Base-by-base conservation (phyloP, 805 yeast genomes). In the Dipodascus albidus region DNA sequence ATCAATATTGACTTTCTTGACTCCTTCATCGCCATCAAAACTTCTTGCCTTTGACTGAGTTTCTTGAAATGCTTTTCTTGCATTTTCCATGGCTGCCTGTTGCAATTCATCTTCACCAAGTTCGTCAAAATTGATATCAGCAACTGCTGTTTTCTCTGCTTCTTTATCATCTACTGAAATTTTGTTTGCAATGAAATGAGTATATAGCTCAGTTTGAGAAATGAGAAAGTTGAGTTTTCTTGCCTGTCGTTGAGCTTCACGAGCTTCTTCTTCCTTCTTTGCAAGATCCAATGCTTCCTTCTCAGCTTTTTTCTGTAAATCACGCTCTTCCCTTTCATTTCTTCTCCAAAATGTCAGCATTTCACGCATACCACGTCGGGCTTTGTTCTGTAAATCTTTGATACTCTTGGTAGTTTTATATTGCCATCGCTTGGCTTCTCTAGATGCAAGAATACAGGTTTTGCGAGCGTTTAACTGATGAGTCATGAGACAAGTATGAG, bases 341-440 rank as follows among this genome's bases (percentile, higher is more conserved):
- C 90, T 83, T 69, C 90, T 91, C 99, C 99, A 93, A 76, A 87
- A 93, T 62, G 87, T 86, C 64, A 90, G 82, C 99, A 93, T 93
- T 71, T 93, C 99, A 64, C 98, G 81, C 88, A 91, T 87, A 51
- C 96, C 95, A 65, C 99, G 81, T 69, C 96, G 81, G 2, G 98
- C 97, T 67, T 87, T 87, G 9, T 95, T 83, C 61, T 86, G 89
- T 63, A 90, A 74, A 70, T 93, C 99, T 73, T 93, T 93, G 64
- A 85, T 85, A 59, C 85, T 84, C 66, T 90, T 89, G 67, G 87
- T 91, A 48, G 96, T 90, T 61, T 86, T 81, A 50, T 83, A 73
- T 70, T 90, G 96, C 99, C 99, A 93, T 66, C 95, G 82, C 67
- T 86, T 84, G 1, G 98, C 90, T 72, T 93, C 99, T 68, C 96